Conservation (phyloP, 257 asterid genomes). For the Ophiorrhiza pumila region DNA sequence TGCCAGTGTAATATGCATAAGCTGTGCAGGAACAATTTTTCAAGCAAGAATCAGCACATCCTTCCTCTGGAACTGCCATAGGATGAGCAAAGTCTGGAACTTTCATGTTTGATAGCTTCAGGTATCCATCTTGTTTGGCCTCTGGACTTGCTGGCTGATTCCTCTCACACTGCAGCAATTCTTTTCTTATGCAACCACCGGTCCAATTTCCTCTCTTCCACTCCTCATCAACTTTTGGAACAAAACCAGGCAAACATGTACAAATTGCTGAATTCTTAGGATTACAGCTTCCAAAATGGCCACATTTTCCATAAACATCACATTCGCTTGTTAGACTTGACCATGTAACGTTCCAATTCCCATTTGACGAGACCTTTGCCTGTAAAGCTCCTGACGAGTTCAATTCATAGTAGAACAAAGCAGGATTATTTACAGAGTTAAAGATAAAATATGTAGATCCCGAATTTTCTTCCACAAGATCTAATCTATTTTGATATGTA, state of each 20-base stretch:
- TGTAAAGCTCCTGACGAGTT: constrained; percentile 19
- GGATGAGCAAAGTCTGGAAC: constrained; percentile 37
- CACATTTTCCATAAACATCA: constrained; percentile 37
- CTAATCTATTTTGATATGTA: constrained; percentile 19
- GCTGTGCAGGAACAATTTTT: constrained; percentile 24
- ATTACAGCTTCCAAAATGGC: constrained; percentile 52
- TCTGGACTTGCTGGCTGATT: constrained; percentile 14
- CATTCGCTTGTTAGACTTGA: constrained; percentile 4
- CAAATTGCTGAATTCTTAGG: constrained; percentile 35
- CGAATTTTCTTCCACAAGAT: constrained; percentile 7
- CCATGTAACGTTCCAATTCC: constrained; percentile 19
- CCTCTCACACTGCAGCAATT: constrained; percentile 35
- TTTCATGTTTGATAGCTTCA: constrained; percentile 34
- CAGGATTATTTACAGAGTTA: background rate
- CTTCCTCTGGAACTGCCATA: constrained; percentile 18
- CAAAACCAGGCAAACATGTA: constrained; percentile 51
- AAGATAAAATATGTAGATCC: constrained; percentile 17
- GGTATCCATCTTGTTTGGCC: constrained; percentile 40
- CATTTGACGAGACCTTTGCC: constrained; percentile 4
- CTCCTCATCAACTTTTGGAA: constrained; percentile 33
- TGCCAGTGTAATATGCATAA: constrained; percentile 20
- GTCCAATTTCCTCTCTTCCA: constrained; percentile 56
- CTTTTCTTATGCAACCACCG: constrained; percentile 50
- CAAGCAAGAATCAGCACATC: constrained; percentile 41
- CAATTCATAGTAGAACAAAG: constrained; percentile 13